Conservation (phyloP, 2,329 filamentous ascomycete species). For the Arthrobotrys iridis region DNA sequence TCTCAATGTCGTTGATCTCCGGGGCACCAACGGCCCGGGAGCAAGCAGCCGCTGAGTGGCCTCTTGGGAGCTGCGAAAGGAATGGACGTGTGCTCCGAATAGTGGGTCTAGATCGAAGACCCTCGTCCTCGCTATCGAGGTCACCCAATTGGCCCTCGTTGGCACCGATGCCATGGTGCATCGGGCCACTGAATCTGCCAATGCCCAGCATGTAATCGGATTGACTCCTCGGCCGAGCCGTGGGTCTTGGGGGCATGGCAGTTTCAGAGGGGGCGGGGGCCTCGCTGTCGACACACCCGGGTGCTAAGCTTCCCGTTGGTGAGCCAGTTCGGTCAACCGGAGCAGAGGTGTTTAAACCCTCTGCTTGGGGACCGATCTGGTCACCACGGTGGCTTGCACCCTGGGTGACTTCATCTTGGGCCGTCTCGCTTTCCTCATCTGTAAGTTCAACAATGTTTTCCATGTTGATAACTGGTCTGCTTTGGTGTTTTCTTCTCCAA, state of each 20-base stretch:
- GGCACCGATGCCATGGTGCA: no score
- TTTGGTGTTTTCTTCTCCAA: no score
- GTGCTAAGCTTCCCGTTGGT: neutral
- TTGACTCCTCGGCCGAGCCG: neutral
- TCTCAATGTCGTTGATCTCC: conserved; percentile 28
- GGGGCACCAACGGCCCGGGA: neutral
- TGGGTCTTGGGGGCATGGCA: neutral
- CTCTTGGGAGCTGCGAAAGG: neutral
- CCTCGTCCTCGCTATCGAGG: neutral
- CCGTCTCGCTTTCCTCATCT: neutral
- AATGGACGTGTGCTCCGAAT: neutral
- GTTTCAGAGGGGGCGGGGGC: no score
- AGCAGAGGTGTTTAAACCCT: neutral
- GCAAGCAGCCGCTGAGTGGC: neutral
- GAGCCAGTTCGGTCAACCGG: neutral
- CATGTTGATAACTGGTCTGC: neutral
- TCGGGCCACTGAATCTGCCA: neutral
- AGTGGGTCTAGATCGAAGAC: neutral
- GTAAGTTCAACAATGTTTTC: conserved; percentile 1
- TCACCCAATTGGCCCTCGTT: neutral
- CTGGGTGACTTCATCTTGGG: neutral
- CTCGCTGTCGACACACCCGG: neutral
- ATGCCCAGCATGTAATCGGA: no score
- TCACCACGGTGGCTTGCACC: neutral
- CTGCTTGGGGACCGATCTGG: neutral